phyloP scores from a whole-genome alignment of 129 eudicot species.

The Tagetes erecta region DNA sequence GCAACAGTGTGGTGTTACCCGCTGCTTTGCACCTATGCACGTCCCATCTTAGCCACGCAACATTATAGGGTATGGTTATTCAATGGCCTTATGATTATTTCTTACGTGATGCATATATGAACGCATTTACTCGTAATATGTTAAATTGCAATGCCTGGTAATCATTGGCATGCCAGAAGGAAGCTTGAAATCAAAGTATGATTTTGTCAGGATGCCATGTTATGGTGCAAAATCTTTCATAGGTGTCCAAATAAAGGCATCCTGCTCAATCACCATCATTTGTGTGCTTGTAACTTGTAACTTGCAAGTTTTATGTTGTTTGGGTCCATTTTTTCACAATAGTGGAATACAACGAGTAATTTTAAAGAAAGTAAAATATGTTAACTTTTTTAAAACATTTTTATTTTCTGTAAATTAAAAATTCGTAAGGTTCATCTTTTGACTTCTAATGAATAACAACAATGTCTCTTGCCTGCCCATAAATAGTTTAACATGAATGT shows the following conservation, averaged over 20 bases:
- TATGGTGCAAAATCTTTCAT: constrained; percentile 4
- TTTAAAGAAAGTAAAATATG: constrained; percentile 9
- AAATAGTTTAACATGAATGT: no score
- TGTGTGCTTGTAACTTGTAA: background rate
- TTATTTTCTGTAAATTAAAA: background rate
- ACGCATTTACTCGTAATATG: background rate
- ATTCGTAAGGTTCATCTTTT: background rate
- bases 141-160: background rate
- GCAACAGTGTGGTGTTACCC: no score
- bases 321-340: constrained; percentile 34
- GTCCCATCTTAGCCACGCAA: no score
- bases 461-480: background rate
- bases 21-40: no score
- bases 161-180: constrained; percentile 13
- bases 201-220: constrained; percentile 28
- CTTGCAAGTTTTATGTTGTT: background rate
- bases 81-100: background rate
- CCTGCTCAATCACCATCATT: constrained; percentile 7
- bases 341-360: constrained; percentile 22
- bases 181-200: constrained; percentile 35
- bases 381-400: background rate
- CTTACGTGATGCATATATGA: background rate
- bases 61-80: background rate
- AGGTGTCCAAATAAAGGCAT: constrained; percentile 26
- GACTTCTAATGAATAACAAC: background rate